Evolutionary conservation across 1,139 yeast genomes (phyloP).

Genomic region (Magnusiomyces clavatus): DNA sequence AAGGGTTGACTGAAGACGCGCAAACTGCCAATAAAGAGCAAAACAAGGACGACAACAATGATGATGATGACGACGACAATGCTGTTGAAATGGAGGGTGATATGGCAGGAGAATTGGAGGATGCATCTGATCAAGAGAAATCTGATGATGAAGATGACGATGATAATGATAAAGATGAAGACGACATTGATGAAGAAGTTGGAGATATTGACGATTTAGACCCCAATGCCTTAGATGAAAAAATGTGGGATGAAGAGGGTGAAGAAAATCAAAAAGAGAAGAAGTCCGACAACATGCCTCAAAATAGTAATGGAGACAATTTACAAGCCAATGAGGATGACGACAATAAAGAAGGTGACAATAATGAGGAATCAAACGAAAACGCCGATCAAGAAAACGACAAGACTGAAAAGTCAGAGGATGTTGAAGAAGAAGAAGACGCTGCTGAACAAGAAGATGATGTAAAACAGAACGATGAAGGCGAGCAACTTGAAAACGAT

Average conservation of each 20-base stretch:
- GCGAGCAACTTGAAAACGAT: constrained; percentile 56
- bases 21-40: constrained; percentile 76
- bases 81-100: constrained; percentile 95
- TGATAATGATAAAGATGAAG: constrained; percentile 42
- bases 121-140: constrained; percentile 51
- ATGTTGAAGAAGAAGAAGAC: constrained; percentile 36
- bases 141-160: constrained; percentile 51
- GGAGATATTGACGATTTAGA: constrained; percentile 87
- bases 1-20: constrained; percentile 82
- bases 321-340: constrained; percentile 64
- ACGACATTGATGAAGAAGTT: constrained; percentile 74
- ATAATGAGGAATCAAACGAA: constrained; percentile 23
- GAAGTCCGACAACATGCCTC: constrained; percentile 57
- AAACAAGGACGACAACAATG: constrained; percentile 52
- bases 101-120: constrained; percentile 90
- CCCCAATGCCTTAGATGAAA: constrained; percentile 93
- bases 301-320: constrained; percentile 48
- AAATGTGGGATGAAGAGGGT: constrained; percentile 97
- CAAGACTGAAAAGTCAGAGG: constrained; percentile 20
- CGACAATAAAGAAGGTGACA: constrained; percentile 57
- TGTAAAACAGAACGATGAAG: constrained; percentile 50
- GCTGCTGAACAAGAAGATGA: constrained; percentile 37
- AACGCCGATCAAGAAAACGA: constrained; percentile 20
- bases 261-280: constrained; percentile 62
- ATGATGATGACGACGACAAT: constrained; percentile 46